Base-by-base conservation (phyloP, 495 filamentous ascomycete genomes). In the Podospora anserina region DNA sequence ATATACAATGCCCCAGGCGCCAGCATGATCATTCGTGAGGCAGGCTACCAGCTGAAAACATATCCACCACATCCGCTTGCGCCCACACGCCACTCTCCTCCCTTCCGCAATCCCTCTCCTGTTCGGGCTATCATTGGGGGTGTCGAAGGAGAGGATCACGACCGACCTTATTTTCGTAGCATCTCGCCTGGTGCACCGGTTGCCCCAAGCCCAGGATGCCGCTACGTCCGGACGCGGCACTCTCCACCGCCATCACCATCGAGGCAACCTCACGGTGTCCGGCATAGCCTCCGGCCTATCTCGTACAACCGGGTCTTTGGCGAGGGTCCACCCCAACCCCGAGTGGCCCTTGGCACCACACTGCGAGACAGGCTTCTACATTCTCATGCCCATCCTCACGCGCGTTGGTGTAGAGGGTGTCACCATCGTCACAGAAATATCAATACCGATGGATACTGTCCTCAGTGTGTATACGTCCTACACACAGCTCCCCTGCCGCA, bases 401-500 rank as follows among this genome's bases (percentile, higher is more conserved):
- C 27, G 27, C 55, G 20, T 1, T 57, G 1, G 59, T 68, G 67
- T 30, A 39, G 61, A 16, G 61, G 67, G 23, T 68, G 67, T 28
- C 26, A 60, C 30, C 58, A 18, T 9, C 30, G 55, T 1, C 34
- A 28, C 32, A 20, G 23, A 57, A 34, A 64, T 32, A 30, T 68
- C 5, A 7, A 5, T 6, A 2, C 39, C 2, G 62, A 30, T 16
- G 61, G 55, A 9, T 65, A 53, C 28, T 68, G 67, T 49, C 55
- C 55, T n/a, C 61, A 60, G 32, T 68, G 67, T 26, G 67, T 60
- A 32, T 49, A 28, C n/a, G 39, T 63, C 27, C 20, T 28, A 49
- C 39, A 49, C 6, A 2, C 39, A 49, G 39, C 5, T 11, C 39
- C 39, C 13, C 13, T 49, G 39, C 39, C 11, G 39, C 39, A 49